Conservation (phyloP, 768 basidiomycete genomes). For the Paxillus ammoniavirescens region DNA sequence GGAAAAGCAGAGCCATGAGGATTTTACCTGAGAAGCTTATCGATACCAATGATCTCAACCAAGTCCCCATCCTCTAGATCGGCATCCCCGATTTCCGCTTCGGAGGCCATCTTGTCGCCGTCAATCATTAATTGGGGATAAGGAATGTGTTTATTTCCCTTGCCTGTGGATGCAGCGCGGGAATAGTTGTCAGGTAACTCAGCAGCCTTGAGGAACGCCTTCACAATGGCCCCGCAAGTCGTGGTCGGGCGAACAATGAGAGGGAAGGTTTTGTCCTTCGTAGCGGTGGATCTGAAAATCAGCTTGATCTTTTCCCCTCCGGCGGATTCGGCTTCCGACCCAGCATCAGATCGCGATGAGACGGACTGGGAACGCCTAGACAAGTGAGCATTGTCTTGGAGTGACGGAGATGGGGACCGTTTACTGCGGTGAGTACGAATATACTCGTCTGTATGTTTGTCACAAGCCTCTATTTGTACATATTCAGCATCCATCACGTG, state of each 20-base stretch:
- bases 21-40: conserved; percentile 17
- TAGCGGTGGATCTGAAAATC: conserved; percentile 54
- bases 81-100: conserved; percentile 58
- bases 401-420: conserved; percentile 23
- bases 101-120: conserved; percentile 66
- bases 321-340: conserved; percentile 37
- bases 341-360: conserved; percentile 25
- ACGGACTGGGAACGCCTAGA: conserved; percentile 13
- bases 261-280: conserved; percentile 50
- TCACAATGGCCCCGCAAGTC: conserved; percentile 72
- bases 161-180: conserved; percentile 32
- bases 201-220: conserved; percentile 70
- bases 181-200: conserved; percentile 57
- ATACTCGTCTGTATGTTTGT: conserved; percentile 61
- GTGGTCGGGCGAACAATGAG: conserved; percentile 74
- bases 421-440: conserved; percentile 42
- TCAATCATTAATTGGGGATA: conserved; percentile 53
- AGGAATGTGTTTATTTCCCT: conserved; percentile 25
- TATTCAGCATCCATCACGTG: conserved; percentile 7
- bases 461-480: conserved; percentile 56
- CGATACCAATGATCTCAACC: conserved; percentile 68
- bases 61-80: conserved; percentile 80
- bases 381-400: conserved; percentile 3
- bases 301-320: conserved; percentile 59
- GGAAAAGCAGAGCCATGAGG: not conserved